Evolutionary conservation across 2,329 filamentous ascomycete genomes (phyloP), one percentile per base, ranked within the genome.

Genomic region (Dactylellina cionopaga): DNA sequence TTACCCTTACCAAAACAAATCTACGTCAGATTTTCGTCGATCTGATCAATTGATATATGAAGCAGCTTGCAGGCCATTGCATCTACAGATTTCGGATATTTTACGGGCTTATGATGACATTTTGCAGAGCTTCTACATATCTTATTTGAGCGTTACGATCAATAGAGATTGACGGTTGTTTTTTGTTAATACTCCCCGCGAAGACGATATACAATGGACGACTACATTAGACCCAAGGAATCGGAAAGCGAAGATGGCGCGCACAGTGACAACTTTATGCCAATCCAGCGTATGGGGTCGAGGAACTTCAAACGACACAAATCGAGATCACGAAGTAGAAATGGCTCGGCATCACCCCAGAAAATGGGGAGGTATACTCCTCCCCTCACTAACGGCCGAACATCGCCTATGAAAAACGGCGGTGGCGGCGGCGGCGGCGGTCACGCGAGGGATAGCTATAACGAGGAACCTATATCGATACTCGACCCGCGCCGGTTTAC

Each of bases 401-500:
- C 59, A 9, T 74, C 69, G 19, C 63, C 69, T 15, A 74, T 68
- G 58, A 74, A 74, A 39, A 68, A 58, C 46, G 49, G 44, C n/a
- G n/a, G n/a, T n/a, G n/a, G n/a, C n/a, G n/a, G n/a, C n/a, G n/a
- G n/a, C n/a, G n/a, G n/a, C n/a, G n/a, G n/a, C 22, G 19, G 62
- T 5, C 69, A 74, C 35, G 49, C 46, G 2, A 74, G 62, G 52
- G 68, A 65, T 56, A 63, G 63, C 19, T 55, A 52, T 29, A 17
- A 43, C 11, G 68, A 72, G 11, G 69, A 74, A 33, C 63, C 69
- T 39, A 74, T 81, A 31, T 87, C 87, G 1, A 88, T 92, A 19
- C 83, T 97, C 27, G 95, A 99, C 78, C 92, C 95, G 2, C 88
- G 94, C 62, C 87, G 95, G 35, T 97, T 99, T 78, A 99, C 95